Conservation (phyloP, 2,329 filamentous ascomycete genomes). For the Phialocephala subalpina region DNA sequence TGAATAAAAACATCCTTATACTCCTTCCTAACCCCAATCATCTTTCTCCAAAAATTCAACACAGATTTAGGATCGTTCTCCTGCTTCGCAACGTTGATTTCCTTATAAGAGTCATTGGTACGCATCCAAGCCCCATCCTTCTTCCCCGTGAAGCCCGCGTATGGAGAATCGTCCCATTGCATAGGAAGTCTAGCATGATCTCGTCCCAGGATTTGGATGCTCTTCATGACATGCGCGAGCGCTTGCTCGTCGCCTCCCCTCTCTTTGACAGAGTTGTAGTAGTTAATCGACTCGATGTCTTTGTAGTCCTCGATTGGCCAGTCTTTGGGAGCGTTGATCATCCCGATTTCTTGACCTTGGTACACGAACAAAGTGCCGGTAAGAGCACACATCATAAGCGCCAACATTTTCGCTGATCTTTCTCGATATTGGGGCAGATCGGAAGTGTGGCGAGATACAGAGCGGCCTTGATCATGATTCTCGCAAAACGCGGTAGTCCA, state of each 20-base stretch:
- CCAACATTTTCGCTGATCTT: slow-evolving; percentile 57
- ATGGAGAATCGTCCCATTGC: slow-evolving; percentile 64
- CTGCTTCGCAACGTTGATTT: slow-evolving; percentile 66
- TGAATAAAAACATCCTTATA: slow-evolving; percentile 67
- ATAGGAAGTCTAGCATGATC: slow-evolving; percentile 75
- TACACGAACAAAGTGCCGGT: slow-evolving; percentile 65
- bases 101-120: slow-evolving; percentile 59
- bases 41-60: slow-evolving; percentile 42
- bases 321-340: slow-evolving; percentile 61
- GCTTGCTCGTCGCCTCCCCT: slow-evolving; percentile 44
- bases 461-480: slow-evolving; percentile 69
- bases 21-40: slow-evolving; percentile 50
- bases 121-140: slow-evolving; percentile 66
- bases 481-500: slow-evolving; percentile 70
- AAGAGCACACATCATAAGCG: slow-evolving; percentile 56
- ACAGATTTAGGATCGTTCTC: slow-evolving; percentile 32
- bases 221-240: slow-evolving; percentile 55
- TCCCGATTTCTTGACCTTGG: slow-evolving; percentile 67
- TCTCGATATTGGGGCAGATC: slow-evolving; percentile 37
- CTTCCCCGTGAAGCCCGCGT: slow-evolving; percentile 68
- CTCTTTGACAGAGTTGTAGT: slow-evolving; percentile 54
- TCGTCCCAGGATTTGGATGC: slow-evolving; percentile 66
- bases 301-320: slow-evolving; percentile 60
- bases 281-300: slow-evolving; percentile 58
- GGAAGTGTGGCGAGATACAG: slow-evolving; percentile 57